Percentiles rank a stretch among this genome's conserved stretches.
These are phyloP conservation scores for Diaporthe citriasiana DNA, from an alignment of 2,329 filamentous ascomycete genomes.

Conservation along the genomic window DNA sequence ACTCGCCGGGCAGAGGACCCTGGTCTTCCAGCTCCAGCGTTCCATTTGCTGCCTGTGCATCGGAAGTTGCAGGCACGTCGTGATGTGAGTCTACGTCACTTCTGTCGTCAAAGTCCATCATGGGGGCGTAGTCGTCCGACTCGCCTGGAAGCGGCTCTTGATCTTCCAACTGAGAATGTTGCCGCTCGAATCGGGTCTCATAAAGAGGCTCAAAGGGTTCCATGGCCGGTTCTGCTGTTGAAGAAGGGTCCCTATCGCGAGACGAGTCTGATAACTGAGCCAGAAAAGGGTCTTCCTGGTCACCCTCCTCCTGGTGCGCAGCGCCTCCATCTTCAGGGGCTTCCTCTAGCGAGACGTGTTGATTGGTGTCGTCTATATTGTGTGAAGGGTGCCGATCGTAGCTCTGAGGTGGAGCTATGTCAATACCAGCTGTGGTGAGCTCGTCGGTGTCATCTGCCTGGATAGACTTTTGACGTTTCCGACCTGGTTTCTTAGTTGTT, in stretches of 20 bases:
- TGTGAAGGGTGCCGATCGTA: background rate
- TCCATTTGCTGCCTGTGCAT: background rate
- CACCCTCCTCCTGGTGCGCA: constrained; percentile 36
- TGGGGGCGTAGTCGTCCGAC: constrained; percentile 34
- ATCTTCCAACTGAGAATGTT: constrained; percentile 24
- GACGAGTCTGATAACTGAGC: constrained; percentile 41
- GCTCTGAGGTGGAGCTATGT: background rate
- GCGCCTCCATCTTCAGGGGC: background rate
- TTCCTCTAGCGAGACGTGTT: background rate
- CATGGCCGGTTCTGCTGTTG: background rate
- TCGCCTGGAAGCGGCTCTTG: constrained; percentile 29
- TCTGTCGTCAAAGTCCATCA: constrained; percentile 38
- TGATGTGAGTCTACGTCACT: constrained; percentile 37
- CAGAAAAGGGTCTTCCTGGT: constrained; percentile 44
- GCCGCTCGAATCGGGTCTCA: background rate
- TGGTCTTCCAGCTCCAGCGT: constrained; percentile 35
- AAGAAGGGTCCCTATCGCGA: background rate
- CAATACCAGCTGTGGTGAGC: constrained; percentile 35
- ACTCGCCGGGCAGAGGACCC: constrained; percentile 34
- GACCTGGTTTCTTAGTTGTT: constrained; percentile 49
- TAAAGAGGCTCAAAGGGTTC: constrained; percentile 3
- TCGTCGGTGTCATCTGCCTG: constrained; percentile 47
- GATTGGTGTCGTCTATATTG: background rate
- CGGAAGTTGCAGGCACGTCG: constrained; percentile 1
- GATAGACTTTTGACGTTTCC: constrained; percentile 49